Conservation (phyloP, 2,329 filamentous ascomycete species). For the Biscogniauxia marginata region DNA sequence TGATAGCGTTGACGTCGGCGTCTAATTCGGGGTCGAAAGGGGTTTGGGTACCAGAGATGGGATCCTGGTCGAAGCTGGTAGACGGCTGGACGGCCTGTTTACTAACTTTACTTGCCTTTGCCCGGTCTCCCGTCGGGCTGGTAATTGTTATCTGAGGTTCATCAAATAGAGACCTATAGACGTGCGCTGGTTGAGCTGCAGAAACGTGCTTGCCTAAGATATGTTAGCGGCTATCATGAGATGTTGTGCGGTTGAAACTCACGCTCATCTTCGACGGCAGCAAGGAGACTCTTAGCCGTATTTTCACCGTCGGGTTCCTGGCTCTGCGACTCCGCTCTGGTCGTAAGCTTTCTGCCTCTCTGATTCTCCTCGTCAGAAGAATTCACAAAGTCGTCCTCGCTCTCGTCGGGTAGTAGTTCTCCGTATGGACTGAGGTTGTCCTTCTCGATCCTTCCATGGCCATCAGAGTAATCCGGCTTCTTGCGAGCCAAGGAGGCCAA, state of each 20-base stretch:
- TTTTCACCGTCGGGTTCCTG: slow-evolving; percentile 36
- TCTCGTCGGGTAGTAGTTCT: slow-evolving; percentile 63
- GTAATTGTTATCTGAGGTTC: slow-evolving; percentile 68
- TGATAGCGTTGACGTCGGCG: slow-evolving; percentile 79
- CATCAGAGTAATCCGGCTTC: slow-evolving; percentile 41
- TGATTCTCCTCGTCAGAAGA: slow-evolving; percentile 67
- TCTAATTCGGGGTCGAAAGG: slow-evolving; percentile 83
- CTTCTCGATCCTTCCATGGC: slow-evolving; percentile 61
- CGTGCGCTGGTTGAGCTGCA: slow-evolving; percentile 42
- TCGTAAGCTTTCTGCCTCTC: slow-evolving; percentile 58
- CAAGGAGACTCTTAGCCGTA: slow-evolving; percentile 57
- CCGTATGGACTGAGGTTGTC: slow-evolving; percentile 66
- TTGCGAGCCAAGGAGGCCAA: slow-evolving; percentile 63
- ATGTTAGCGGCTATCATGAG: slow-evolving; percentile 23
- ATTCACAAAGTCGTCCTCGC: slow-evolving; percentile 55
- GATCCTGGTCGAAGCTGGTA: slow-evolving; percentile 76
- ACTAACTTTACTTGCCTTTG: slow-evolving; percentile 52
- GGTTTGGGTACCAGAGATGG: slow-evolving; percentile 51
- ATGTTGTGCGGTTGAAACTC: slow-evolving; percentile 36
- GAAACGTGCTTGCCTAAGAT: slow-evolving; percentile 51
- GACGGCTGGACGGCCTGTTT: slow-evolving; percentile 65
- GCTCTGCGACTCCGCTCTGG: slow-evolving; percentile 44
- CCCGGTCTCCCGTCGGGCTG: slow-evolving; percentile 59
- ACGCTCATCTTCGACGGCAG: slow-evolving; percentile 78
- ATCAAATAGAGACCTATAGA: slow-evolving; percentile 62